Conservation (phyloP, 2,329 filamentous ascomycete genomes). For the Ceratocystis lukuohia region DNA sequence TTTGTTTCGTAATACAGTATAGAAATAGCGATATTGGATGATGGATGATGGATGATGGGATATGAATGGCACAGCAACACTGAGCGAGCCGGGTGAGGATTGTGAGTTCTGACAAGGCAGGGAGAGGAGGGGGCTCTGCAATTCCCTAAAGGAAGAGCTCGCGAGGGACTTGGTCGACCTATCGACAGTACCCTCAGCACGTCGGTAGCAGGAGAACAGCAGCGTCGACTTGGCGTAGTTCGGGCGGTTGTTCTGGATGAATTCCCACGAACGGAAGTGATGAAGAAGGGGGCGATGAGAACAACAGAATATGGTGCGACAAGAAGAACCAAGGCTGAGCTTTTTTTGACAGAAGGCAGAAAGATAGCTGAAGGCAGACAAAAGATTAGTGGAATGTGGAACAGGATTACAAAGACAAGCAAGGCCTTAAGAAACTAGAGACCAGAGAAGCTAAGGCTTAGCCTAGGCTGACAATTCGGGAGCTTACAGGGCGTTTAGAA, state of each 20-base stretch:
- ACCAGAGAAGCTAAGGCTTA: not conserved
- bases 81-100: not conserved
- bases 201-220: not conserved
- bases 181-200: not conserved
- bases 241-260: not conserved
- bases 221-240: not conserved
- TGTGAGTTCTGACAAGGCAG: not conserved
- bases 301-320: not conserved
- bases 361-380: slow-evolving; percentile 1
- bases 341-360: slow-evolving; percentile 6
- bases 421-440: not conserved
- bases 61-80: not conserved
- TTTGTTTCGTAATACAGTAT: not conserved
- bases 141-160: not conserved
- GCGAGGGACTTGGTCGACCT: not conserved
- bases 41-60: not conserved
- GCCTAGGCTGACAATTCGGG: not conserved
- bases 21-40: slow-evolving; percentile 4
- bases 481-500: not conserved
- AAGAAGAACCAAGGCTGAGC: not conserved
- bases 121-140: not conserved
- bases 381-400: slow-evolving; percentile 20
- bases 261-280: not conserved
- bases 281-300: not conserved
- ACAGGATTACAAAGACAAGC: not conserved